Base-by-base conservation (phyloP, 176 grass and related monocot species). In the Microstegium vimineum region DNA sequence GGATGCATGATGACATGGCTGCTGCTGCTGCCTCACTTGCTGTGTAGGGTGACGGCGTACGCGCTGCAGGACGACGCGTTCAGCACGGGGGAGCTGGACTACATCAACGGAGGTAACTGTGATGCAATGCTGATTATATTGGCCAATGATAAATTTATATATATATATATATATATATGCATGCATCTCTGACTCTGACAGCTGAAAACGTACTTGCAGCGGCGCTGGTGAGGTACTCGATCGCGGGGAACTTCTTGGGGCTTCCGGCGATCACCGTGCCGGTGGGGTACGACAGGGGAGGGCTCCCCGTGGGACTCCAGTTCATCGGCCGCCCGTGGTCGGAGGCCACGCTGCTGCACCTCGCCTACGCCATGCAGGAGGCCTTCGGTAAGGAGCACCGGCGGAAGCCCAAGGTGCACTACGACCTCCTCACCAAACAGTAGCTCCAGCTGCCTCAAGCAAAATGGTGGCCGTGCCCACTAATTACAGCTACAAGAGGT, bases 181-280 rank as follows among this genome's bases (percentile, higher is more conserved):
- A 10, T 54, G 20, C 20, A n/a, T 56, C 49, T 20, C 20, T 22
- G 51, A 18, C 4, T 57, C 56, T 12, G 57, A 61, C 25, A 61
- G 10, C 57, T 27, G 10, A 60, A 54, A 54, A 5, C 20, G 22
- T 30, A 2, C 22, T n/a, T 28, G 56, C 62, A 98, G 93, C 93
- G 65, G 91, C 89, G 81, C 40, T 99, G 73, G 89, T 93, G 71
- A 74, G 96, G 76, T 99, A 91, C 85, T 95, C 93, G 0, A 98
- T 93, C 77, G 84, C 96, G 14, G 93, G 93, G 36, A 98, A 98
- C 82, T 98, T 98, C 88, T 89, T 98, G 18, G 93, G 96, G 1
- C 69, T 99, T 12, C 96, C 91, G 49, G 93, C 93, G n/a, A 91
- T 98, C 82, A 98, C 90, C 43, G 47, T 95, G 15, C 89, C 75